A percentile compares a stretch with the other conserved stretches of the same genome.
Evolutionary conservation across 495 filamentous ascomycete species (phyloP).

Genomic region (Tuber umbilicatum): DNA sequence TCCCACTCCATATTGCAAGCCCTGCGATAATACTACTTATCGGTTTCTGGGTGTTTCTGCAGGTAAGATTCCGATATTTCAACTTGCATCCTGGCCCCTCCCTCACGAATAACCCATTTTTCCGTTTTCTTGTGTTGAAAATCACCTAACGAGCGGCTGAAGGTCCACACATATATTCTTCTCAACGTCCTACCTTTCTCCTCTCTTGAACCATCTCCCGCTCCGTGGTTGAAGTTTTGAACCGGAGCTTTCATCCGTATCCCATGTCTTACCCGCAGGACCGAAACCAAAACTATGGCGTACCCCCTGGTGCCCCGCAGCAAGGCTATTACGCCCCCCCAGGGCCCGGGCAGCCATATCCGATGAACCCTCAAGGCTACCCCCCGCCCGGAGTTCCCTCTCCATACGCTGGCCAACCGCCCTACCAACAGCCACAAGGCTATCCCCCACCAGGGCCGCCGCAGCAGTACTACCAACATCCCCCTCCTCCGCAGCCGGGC

Average conservation of each 20-base stretch:
- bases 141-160: not conserved
- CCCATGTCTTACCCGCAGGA: not conserved
- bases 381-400: constrained; percentile 6
- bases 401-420: constrained; percentile 13
- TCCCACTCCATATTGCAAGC: not conserved
- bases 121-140: not conserved
- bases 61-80: not conserved
- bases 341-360: constrained; percentile 35
- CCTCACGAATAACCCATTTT: not conserved
- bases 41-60: not conserved
- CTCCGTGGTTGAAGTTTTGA: not conserved
- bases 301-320: not conserved
- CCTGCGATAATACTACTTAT: not conserved
- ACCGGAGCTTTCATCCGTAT: not conserved
- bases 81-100: not conserved
- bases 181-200: not conserved
- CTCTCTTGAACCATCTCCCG: not conserved
- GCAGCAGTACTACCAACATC: constrained; percentile 22
- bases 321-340: constrained; percentile 7
- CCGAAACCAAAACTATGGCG: not conserved
- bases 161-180: not conserved
- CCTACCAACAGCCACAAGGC: constrained; percentile 23
- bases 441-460: constrained; percentile 22
- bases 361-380: constrained; percentile 41
- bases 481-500: constrained; percentile 26